These are phyloP conservation scores for Neurospora pannonica DNA, from an alignment of 495 filamentous ascomycete species.

Conservation along the genomic window DNA sequence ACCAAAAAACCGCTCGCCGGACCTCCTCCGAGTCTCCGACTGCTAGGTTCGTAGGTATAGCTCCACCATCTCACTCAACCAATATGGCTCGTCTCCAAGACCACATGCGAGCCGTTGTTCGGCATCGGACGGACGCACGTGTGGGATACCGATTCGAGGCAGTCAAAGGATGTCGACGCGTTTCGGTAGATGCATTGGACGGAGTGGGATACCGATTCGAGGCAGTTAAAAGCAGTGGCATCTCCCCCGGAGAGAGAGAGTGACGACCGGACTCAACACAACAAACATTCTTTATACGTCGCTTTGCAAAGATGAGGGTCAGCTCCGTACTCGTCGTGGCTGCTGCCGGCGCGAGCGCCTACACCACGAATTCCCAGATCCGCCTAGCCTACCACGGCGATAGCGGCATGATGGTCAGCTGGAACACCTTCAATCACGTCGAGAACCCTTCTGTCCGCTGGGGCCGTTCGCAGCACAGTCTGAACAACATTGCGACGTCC, in stretches of 20 bases:
- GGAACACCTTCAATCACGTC: slow-evolving; percentile 42
- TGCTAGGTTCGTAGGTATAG: too few relatives aligned
- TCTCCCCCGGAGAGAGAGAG: neutral
- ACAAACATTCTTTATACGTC: neutral
- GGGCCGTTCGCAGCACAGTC: slow-evolving; percentile 19
- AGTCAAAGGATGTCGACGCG: neutral
- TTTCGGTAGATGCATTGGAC: too few relatives aligned
- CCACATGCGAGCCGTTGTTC: neutral
- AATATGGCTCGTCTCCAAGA: neutral
- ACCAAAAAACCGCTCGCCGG: neutral
- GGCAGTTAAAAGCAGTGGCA: neutral
- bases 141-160: neutral
- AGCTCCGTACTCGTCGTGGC: neutral
- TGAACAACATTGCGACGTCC: slow-evolving; percentile 25
- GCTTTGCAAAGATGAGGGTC: neutral
- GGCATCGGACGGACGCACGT: neutral
- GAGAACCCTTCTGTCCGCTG: slow-evolving; percentile 35
- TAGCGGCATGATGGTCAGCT: slow-evolving; percentile 23
- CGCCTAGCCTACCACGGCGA: neutral
- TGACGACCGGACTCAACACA: neutral
- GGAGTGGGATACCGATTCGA: neutral
- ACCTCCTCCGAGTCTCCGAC: too few relatives aligned
- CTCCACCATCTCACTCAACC: neutral
- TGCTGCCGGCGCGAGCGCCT: neutral
- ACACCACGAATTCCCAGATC: neutral